Conservation (phyloP, 2,329 filamentous ascomycete genomes). For the Aotearoamyces nothofagi region DNA sequence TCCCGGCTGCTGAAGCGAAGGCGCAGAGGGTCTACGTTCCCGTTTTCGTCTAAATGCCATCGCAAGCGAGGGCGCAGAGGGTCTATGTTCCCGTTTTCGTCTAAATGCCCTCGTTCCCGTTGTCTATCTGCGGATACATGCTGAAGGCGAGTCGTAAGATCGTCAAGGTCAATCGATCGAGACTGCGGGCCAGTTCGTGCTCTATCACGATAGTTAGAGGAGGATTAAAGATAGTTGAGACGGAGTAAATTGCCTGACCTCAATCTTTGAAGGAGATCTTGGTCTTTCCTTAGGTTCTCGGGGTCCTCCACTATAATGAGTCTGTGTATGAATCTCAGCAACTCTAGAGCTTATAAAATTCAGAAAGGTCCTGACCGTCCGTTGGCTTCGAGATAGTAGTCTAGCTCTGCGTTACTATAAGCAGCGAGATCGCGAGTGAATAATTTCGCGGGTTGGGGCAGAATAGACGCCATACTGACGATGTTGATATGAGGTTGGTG, state of each 20-base stretch:
- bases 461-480: conserved; percentile 3
- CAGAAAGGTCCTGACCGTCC: conserved; percentile 5
- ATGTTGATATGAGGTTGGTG: conserved; percentile 1
- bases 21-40: no score
- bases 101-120: conserved; percentile 2
- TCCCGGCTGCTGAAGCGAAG: no score
- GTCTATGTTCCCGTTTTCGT: conserved; percentile 3
- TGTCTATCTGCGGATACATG: no score
- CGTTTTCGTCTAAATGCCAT: no score
- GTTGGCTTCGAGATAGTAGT: conserved; percentile 6
- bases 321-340: conserved; percentile 6
- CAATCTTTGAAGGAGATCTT: conserved; percentile 4
- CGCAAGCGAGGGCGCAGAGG: no score
- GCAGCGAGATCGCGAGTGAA: conserved; percentile 6
- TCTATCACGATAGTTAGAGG: conserved; percentile 3
- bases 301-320: conserved; percentile 5
- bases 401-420: conserved; percentile 8
- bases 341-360: conserved; percentile 1
- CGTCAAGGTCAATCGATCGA: conserved; percentile 7
- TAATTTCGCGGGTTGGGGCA: conserved; percentile 4
- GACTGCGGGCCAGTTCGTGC: conserved; percentile 3
- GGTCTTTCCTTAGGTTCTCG: conserved; percentile 3
- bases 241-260: conserved; percentile 2
- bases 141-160: conserved; percentile 5
- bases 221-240: background rate